Base-by-base conservation (phyloP, 768 basidiomycete genomes). In the Asterophora lycoperdoides region DNA sequence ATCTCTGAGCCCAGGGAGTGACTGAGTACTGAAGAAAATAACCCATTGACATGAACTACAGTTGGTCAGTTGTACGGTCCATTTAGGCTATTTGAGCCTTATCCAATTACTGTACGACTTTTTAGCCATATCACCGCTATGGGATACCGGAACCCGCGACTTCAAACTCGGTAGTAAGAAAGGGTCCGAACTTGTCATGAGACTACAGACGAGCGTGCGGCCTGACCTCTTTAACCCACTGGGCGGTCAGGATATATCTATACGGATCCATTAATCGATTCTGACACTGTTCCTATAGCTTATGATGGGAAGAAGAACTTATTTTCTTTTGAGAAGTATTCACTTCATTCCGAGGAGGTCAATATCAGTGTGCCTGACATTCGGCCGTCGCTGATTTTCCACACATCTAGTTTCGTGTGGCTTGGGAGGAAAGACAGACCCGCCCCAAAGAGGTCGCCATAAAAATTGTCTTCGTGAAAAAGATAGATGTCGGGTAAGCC, bases 271-370 rank as follows among this genome's bases (percentile, higher is more conserved):
- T 23, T 23, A 19, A 11, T 2, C 9, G 7, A 46, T 33, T 40
- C 45, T 14, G 51, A 29, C 17, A 19, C 32, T 8, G 23, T 37
- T 2, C 1, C 44, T 1, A 8, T 15, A 70, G 68, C 64, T 1
- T 70, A 54, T 42, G 68, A 68, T 46, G 68, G 68, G 7, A 64
- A 66, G 45, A 63, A 64, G 39, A 70, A 70, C 40, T 43, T 70
- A 0, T 70, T 57, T 34, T 64, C 66, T 1, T 58, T 56, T 23
- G 23, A 40, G 29, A 41, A 46, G 10, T 68, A 66, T 37, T 36
- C 36, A 14, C 53, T 62, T 19, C 36, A 36, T 29, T 53, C 55
- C 17, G 40, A 58, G 49, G 50, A 58, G 46, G 62, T 63, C 29
- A 47, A 23, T 23, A 23, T 23, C 6, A 23, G 3, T 45, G 35